Conservation (phyloP, 2,329 filamentous ascomycete species). For the Periconia sp. region DNA sequence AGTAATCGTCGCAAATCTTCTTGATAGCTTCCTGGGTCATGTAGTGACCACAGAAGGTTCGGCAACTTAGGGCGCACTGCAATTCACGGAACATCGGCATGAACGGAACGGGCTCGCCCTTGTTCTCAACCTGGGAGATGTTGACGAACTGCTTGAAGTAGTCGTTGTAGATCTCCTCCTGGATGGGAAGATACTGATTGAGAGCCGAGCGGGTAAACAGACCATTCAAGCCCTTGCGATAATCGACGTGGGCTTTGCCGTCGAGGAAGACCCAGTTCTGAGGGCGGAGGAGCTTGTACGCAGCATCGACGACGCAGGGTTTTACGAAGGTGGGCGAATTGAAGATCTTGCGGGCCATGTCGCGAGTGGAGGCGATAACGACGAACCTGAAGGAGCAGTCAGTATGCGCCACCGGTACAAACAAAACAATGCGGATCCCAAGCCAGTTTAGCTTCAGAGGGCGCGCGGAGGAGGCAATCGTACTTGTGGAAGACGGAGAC, state of each 20-base stretch:
- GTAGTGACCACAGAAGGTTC: constrained; percentile 97
- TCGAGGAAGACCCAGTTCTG: constrained; percentile 98
- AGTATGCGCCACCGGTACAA: constrained; percentile 10
- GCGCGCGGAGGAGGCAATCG: constrained; percentile 1
- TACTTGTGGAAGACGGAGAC: constrained; percentile 99
- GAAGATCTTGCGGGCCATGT: constrained; percentile 95
- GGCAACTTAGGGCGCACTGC: constrained; percentile 91
- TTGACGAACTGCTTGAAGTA: constrained; percentile 82
- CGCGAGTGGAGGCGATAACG: constrained; percentile 91
- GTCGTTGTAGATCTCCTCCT: constrained; percentile 86
- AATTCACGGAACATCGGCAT: constrained; percentile 92
- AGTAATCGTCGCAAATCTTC: constrained; percentile 96
- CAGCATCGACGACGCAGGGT: constrained; percentile 92
- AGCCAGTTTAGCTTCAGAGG: too few species aligned
- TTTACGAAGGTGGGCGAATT: constrained; percentile 92
- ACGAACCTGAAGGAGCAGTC: constrained; percentile 69
- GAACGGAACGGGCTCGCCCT: constrained; percentile 77
- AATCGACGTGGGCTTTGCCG: constrained; percentile 92
- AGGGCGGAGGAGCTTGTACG: constrained; percentile 86
- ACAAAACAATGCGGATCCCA: neutral
- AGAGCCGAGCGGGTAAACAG: constrained; percentile 92
- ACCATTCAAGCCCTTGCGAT: constrained; percentile 92
- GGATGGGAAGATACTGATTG: constrained; percentile 83
- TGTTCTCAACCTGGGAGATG: constrained; percentile 68
- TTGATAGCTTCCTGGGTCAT: constrained; percentile 87